A percentile compares a stretch with the other conserved stretches of the same genome.
phyloP scores from a whole-genome alignment of 345 rosid genomes.

The Trapa bicornis region DNA sequence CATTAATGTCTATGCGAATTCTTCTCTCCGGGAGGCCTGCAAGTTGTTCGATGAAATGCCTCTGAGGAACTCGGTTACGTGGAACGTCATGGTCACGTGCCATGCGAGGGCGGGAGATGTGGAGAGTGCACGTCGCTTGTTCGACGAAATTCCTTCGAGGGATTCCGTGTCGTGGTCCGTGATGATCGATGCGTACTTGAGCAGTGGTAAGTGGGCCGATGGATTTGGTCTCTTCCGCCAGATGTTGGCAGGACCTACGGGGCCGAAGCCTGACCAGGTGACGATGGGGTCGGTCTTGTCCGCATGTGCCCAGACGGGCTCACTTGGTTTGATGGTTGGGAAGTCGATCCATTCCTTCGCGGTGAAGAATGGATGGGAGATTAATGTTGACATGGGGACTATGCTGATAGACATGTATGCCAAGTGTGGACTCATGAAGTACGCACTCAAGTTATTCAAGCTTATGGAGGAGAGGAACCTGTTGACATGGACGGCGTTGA shows the following conservation, averaged over 20 bases:
- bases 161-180: constrained; percentile 49
- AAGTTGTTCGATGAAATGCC: constrained; percentile 44
- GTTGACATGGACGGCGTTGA: constrained; percentile 46
- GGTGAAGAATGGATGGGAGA: constrained; percentile 30
- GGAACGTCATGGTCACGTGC: constrained; percentile 49
- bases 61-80: constrained; percentile 32
- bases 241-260: constrained; percentile 27
- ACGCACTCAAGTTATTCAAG: constrained; percentile 23
- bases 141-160: constrained; percentile 23
- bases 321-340: constrained; percentile 23
- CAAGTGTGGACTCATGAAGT: constrained; percentile 27
- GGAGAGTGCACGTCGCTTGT: constrained; percentile 27
- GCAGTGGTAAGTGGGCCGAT: constrained; percentile 23
- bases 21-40: constrained; percentile 26
- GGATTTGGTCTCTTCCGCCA: constrained; percentile 34
- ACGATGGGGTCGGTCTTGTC: constrained; percentile 31
- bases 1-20: constrained; percentile 29
- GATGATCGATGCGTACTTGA: constrained; percentile 38
- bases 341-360: constrained; percentile 35
- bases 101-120: constrained; percentile 24
- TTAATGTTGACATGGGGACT: constrained; percentile 28
- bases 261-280: constrained; percentile 28
- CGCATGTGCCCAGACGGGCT: constrained; percentile 40
- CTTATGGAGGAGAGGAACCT: constrained; percentile 33
- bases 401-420: constrained; percentile 45